Evolutionary conservation across 768 basidiomycete genomes (phyloP), one percentile per base, ranked within the genome.

Genomic region (Trametes coccinea): DNA sequence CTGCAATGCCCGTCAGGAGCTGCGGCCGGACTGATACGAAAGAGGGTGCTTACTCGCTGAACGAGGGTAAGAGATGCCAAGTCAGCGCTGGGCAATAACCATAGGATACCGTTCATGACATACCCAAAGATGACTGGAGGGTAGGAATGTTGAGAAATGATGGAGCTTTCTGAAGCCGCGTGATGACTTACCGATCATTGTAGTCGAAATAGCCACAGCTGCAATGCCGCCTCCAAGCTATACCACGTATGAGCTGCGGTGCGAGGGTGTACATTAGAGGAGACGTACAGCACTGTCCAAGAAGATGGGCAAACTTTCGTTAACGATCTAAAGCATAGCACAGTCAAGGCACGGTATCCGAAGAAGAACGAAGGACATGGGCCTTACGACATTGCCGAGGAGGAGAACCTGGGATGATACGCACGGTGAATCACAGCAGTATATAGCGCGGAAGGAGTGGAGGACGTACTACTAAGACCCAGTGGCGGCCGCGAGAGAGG

Each of bases 291-390:
- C 90, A 65, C 84, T 85, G 68, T 92, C 89, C 49, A 92, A 74
- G 71, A 92, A 92, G 46, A 93, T 91, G 39, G 90, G 90, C 59
- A 93, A 81, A 74, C 88, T 88, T 71, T 92, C 91, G 63, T 93
- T 93, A 56, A 92, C 78, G 59, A 92, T 84, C 90, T 91, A 51
- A 4, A 39, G 3, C 30, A 33, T 14, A 30, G 46, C 22, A 22
- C 22, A 22, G 22, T 22, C 22, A 22, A 22, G 22, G 22, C 22
- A 22, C 22, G 22, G 22, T 22, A 22, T 22, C 22, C 22, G 22
- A 22, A 22, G 22, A 22, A 22, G 22, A 22, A 22, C 22, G 22
- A 22, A 22, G 22, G 22, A 22, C 22, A 4, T 37, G 31, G 47
- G 17, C 74, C 89, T 58, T 69, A 90, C 89, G 61, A 97, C 95